Evolutionary conservation across 2,329 filamentous ascomycete species (phyloP), one percentile per base, ranked within the genome.

Genomic region (Pseudogymnoascus sp.): DNA sequence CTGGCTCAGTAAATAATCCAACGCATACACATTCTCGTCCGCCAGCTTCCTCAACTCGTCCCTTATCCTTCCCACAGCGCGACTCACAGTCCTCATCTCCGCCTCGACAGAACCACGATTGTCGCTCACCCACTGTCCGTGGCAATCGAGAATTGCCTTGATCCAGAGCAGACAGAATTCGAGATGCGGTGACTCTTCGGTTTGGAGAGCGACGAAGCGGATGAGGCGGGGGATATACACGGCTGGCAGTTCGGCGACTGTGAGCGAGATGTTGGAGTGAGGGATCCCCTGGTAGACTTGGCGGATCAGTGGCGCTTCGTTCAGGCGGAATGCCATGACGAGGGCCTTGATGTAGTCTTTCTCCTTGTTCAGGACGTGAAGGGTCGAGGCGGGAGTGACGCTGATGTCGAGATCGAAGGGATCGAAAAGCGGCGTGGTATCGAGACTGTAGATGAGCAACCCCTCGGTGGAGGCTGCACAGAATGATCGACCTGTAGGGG

Each of bases 81-180:
- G 85, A 64, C 91, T 87, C 6, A 97, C 87, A 33, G 91, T 84
- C 36, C 94, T 83, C 66, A 97, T 78, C 75, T 97, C 94, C 2
- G 93, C 84, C 38, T 93, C 91, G 35, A 94, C 86, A 68, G 89
- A 87, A 60, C 84, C 88, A 22, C 88, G 82, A 73, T 93, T 89
- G 36, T 92, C 89, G 63, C 91, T 89, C 69, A 99, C 82, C 80
- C 89, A 93, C 22, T 88, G 82, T 35, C 94, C 94, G 73, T 97
- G 93, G 69, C 86, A 86, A 69, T 89, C 88, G 63, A 97, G 80
- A 35, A 89, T 77, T 1, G 90, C 86, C 74, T 94, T 90, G 70
- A 97, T 89, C 94, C 94, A 99, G 7, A 93, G 78, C 49, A 99
- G 78, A 70, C 94, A 96, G 76, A 97, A 95, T 76, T 99, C 94